Conservation (phyloP, 2,329 filamentous ascomycete genomes). For the Teratosphaeria nubilosa region DNA sequence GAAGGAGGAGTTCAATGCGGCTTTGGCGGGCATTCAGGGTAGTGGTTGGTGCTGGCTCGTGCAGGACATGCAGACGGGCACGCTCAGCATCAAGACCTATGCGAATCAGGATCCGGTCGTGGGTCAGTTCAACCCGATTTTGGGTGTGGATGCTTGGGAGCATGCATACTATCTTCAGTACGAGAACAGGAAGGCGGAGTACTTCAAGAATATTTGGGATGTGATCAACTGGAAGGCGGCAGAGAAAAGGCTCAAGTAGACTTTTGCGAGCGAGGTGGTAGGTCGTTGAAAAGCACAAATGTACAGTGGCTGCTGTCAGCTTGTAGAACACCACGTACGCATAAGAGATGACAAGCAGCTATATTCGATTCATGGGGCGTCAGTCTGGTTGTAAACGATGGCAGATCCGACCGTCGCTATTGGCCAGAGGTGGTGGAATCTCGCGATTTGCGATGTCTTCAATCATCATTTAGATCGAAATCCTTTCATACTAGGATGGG, state of each 20-base stretch:
- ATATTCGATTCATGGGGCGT: too few relatives aligned
- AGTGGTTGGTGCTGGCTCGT: slow-evolving; percentile 74
- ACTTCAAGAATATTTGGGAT: slow-evolving; percentile 89
- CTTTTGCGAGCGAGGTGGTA: background rate
- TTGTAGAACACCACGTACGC: background rate
- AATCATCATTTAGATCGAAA: too few relatives aligned
- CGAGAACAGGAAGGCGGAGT: slow-evolving; percentile 93
- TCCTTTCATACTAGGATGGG: too few relatives aligned
- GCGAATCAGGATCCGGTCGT: slow-evolving; percentile 85
- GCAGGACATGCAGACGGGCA: slow-evolving; percentile 51
- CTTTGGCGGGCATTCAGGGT: slow-evolving; percentile 55
- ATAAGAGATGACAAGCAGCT: background rate
- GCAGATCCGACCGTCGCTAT: too few relatives aligned
- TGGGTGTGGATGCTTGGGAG: slow-evolving; percentile 93
- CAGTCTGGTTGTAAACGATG: background rate
- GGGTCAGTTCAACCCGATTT: slow-evolving; percentile 68
- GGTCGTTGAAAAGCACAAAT: background rate
- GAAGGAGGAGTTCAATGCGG: slow-evolving; percentile 54
- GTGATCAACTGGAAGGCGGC: slow-evolving; percentile 94
- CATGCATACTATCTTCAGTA: slow-evolving; percentile 95
- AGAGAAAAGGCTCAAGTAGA: slow-evolving; percentile 26
- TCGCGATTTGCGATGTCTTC: too few relatives aligned
- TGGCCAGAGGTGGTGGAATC: too few relatives aligned
- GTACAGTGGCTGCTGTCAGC: background rate
- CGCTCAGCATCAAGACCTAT: slow-evolving; percentile 64